phyloP scores from a whole-genome alignment of 1,284 basidiomycete genomes.

The Sporisorium exsertum region DNA sequence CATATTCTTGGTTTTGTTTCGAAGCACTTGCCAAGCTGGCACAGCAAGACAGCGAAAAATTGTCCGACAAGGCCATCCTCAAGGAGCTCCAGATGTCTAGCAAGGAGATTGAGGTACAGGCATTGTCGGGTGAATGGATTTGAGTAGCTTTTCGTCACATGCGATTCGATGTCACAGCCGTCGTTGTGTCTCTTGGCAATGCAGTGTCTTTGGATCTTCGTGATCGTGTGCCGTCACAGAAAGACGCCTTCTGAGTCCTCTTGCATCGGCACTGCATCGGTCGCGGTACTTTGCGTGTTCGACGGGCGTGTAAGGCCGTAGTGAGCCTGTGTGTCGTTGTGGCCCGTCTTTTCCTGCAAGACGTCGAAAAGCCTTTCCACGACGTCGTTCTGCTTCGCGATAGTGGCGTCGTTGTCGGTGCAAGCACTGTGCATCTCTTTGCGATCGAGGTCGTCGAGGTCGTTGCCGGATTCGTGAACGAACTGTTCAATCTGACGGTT shows the following conservation, averaged over 20 bases:
- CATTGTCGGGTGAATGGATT: slow-evolving; percentile 55
- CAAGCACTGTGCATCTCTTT: slow-evolving; percentile 43
- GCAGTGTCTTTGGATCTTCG: too few relatives aligned
- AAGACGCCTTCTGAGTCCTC: slow-evolving; percentile 42
- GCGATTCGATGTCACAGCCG: neutral
- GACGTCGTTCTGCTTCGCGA: slow-evolving; percentile 38
- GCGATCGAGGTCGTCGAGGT: slow-evolving; percentile 28
- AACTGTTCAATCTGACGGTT: slow-evolving; percentile 48
- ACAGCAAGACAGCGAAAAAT: slow-evolving; percentile 18
- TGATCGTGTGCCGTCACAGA: slow-evolving; percentile 18
- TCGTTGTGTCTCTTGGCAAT: neutral
- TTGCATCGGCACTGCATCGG: slow-evolving; percentile 28
- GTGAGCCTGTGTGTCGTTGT: slow-evolving; percentile 17
- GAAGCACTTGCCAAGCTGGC: slow-evolving; percentile 34
- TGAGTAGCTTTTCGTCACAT: slow-evolving; percentile 3
- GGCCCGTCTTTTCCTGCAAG: slow-evolving; percentile 33
- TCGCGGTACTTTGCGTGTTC: too few relatives aligned
- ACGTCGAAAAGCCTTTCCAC: slow-evolving; percentile 38
- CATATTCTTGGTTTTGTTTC: neutral
- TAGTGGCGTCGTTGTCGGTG: slow-evolving; percentile 40
- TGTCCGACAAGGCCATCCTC: slow-evolving; percentile 46
- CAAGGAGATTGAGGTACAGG: slow-evolving; percentile 35
- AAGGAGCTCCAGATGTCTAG: slow-evolving; percentile 41
- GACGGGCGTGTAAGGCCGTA: slow-evolving; percentile 33
- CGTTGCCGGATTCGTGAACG: slow-evolving; percentile 26